Conservation (phyloP, 352 stramenopile species). For the Pythium sp. region DNA sequence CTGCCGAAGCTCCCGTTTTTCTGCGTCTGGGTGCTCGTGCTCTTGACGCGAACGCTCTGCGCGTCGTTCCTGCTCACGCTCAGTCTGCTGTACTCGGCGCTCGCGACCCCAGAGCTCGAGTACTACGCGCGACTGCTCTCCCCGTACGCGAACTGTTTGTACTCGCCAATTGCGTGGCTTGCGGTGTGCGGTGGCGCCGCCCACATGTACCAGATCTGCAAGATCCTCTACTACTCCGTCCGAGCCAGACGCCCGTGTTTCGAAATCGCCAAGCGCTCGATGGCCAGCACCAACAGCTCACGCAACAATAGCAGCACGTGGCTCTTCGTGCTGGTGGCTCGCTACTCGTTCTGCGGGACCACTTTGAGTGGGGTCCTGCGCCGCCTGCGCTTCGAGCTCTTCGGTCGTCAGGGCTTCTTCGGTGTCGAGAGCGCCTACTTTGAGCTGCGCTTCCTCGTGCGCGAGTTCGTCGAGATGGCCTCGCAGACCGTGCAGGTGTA, state of each 20-base stretch:
- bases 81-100: slow-evolving; percentile 9
- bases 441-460: slow-evolving; percentile 18
- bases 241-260: neutral
- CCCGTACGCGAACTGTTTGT: neutral
- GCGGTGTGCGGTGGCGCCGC: neutral
- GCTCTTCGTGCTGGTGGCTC: neutral
- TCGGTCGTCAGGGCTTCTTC: slow-evolving; percentile 9
- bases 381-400: neutral
- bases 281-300: neutral
- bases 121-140: slow-evolving; percentile 21
- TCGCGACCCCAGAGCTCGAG: slow-evolving; percentile 12
- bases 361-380: neutral
- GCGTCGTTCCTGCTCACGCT: slow-evolving; percentile 9
- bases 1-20: slow-evolving; percentile 6
- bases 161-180: neutral
- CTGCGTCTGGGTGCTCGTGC: slow-evolving; percentile 11
- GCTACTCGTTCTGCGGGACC: neutral
- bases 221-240: slow-evolving; percentile 7
- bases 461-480: slow-evolving; percentile 22
- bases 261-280: neutral
- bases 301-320: neutral
- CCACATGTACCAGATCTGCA: slow-evolving; percentile 13
- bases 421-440: slow-evolving; percentile 20
- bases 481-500: slow-evolving; percentile 25
- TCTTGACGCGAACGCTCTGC: slow-evolving; percentile 5